Conservation (phyloP, 2,329 filamentous ascomycete species). For the Tolypocladium tundrense region DNA sequence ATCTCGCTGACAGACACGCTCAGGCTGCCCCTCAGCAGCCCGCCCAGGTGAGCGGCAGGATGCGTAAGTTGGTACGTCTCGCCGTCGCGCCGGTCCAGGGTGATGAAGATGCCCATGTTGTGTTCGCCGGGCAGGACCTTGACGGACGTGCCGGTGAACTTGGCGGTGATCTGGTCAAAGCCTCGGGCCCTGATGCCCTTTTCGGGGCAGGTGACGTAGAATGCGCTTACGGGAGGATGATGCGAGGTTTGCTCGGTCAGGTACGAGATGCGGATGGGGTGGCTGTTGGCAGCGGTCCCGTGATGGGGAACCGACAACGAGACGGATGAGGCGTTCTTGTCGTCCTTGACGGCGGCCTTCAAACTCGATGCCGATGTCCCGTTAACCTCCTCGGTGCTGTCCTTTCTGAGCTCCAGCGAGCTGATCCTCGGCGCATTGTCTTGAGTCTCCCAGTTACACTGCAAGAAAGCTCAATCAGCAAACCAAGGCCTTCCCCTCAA, state of each 20-base stretch:
- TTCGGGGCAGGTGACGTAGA: conserved; percentile 85
- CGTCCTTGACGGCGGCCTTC: conserved; percentile 32
- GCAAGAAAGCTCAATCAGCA: conserved; percentile 2
- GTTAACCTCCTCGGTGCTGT: conserved; percentile 24
- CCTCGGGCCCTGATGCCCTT: conserved; percentile 80
- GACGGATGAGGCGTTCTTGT: conserved; percentile 36
- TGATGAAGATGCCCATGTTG: conserved; percentile 94
- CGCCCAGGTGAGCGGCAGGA: conserved; percentile 84
- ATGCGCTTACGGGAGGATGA: conserved; percentile 93
- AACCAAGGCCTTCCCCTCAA: not conserved
- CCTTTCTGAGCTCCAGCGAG: conserved; percentile 29
- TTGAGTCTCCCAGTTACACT: conserved; percentile 94
- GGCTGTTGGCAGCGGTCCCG: conserved; percentile 31
- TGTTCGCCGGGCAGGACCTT: conserved; percentile 85
- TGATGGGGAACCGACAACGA: conserved; percentile 42
- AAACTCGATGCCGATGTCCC: conserved; percentile 33
- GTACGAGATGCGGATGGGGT: conserved; percentile 73
- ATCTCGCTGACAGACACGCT: conserved; percentile 84
- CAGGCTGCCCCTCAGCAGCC: conserved; percentile 75
- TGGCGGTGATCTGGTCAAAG: conserved; percentile 93
- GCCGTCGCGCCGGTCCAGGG: conserved; percentile 64
- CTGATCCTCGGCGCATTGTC: conserved; percentile 61
- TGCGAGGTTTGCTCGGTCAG: conserved; percentile 97
- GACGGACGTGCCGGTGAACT: conserved; percentile 93
- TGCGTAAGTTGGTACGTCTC: conserved; percentile 95